These are phyloP conservation scores for Triangularia setosa DNA, from an alignment of 2,329 filamentous ascomycete species.

Conservation along the genomic window DNA sequence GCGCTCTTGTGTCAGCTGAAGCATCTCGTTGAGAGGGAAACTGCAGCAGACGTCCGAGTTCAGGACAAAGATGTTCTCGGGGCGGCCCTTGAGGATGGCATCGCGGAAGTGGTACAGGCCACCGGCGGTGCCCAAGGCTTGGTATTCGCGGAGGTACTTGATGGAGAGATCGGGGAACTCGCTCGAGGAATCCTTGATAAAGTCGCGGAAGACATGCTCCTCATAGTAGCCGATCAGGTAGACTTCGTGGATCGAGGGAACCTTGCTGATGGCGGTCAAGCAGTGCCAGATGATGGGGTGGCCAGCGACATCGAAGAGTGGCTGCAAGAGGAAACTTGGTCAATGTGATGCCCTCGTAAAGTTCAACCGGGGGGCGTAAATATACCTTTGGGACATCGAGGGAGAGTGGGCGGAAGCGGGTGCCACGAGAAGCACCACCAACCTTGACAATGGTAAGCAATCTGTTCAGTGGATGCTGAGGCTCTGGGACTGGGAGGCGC, in stretches of 20 bases:
- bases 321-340: conserved; percentile 47
- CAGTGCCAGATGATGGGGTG: conserved; percentile 99
- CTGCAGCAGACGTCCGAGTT: conserved; percentile 99
- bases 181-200: conserved; percentile 85
- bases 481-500: background rate
- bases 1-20: conserved; percentile 88
- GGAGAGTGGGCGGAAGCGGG: conserved; percentile 88
- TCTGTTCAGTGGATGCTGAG: background rate
- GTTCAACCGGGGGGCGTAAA: background rate
- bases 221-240: conserved; percentile 99
- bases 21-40: conserved; percentile 94
- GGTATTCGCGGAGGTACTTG: conserved; percentile 96
- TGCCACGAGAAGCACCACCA: conserved; percentile 91
- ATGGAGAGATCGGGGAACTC: conserved; percentile 86
- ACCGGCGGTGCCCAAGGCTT: conserved; percentile 90
- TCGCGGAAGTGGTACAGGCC: conserved; percentile 99
- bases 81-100: conserved; percentile 92
- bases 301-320: conserved; percentile 95
- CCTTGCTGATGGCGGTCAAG: conserved; percentile 84
- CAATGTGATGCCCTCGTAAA: background rate
- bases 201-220: conserved; percentile 93
- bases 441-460: conserved; percentile 55
- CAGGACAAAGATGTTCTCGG: conserved; percentile 92
- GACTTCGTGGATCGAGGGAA: conserved; percentile 88
- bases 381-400: conserved; percentile 90